A percentile compares a stretch with the other conserved stretches of the same genome.
Evolutionary conservation across 2,329 filamentous ascomycete species (phyloP).

Genomic region (Emergomyces pasteurianus): DNA sequence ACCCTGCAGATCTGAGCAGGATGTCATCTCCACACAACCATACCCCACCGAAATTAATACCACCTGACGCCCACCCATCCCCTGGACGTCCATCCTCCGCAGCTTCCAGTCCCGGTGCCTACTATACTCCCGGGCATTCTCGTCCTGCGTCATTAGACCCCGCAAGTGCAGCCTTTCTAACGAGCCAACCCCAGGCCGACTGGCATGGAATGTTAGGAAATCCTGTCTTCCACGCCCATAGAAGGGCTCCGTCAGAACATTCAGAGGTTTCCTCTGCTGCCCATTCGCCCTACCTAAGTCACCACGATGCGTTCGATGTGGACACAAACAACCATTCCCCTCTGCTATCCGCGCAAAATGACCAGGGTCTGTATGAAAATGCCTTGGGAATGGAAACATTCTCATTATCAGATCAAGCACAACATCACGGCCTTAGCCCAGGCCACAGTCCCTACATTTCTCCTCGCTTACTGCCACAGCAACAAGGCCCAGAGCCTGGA

Average conservation of each 20-base stretch:
- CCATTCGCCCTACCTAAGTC: constrained; percentile 68
- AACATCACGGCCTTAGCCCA: constrained; percentile 45
- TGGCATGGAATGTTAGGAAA: constrained; percentile 46
- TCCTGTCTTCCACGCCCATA: constrained; percentile 62
- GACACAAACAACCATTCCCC: constrained; percentile 65
- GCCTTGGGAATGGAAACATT: constrained; percentile 68
- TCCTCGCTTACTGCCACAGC: constrained; percentile 53
- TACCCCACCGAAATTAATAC: constrained; percentile 45
- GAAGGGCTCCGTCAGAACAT: constrained; percentile 77
- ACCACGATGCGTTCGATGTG: constrained; percentile 66
- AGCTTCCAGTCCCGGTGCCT: constrained; percentile 37
- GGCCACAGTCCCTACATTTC: constrained; percentile 61
- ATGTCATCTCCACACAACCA: constrained; percentile 37
- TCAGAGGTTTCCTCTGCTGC: constrained; percentile 81
- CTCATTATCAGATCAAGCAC: constrained; percentile 57
- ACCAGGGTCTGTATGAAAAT: constrained; percentile 62
- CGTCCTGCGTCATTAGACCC: constrained; percentile 51
- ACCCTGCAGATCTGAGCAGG: constrained; percentile 36
- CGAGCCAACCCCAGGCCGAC: constrained; percentile 40
- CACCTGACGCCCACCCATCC: constrained; percentile 42
- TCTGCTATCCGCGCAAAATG: constrained; percentile 59
- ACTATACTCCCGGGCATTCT: constrained; percentile 4
- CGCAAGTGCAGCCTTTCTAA: constrained; percentile 45
- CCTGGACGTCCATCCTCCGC: constrained; percentile 45
- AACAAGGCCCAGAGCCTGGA: constrained; percentile 52